phyloP scores from a whole-genome alignment of 1,284 basidiomycete species.

The Coriolopsis trogii region DNA sequence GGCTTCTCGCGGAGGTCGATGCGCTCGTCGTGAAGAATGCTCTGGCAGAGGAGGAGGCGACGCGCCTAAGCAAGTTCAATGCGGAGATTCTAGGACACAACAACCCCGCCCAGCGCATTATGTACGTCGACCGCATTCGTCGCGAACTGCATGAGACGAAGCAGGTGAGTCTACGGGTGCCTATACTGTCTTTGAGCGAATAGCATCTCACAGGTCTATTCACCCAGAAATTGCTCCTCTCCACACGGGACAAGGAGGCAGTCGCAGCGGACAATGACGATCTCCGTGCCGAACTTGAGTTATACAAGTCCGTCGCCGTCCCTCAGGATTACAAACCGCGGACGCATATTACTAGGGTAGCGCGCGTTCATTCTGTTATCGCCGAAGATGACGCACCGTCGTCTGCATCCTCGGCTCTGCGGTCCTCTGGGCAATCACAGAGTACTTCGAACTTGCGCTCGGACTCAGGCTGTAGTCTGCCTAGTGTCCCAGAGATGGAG shows the following conservation, averaged over 20 bases:
- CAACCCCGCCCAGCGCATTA: constrained; percentile 74
- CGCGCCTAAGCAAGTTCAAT: constrained; percentile 69
- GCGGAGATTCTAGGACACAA: constrained; percentile 75
- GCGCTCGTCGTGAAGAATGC: constrained; percentile 67
- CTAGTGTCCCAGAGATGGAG: constrained; percentile 17
- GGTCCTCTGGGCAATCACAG: not conserved
- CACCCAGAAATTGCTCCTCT: constrained; percentile 57
- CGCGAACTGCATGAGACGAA: constrained; percentile 71
- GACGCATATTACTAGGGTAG: constrained; percentile 63
- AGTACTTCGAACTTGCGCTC: constrained; percentile 1
- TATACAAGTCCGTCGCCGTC: constrained; percentile 71
- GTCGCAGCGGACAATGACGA: constrained; percentile 49
- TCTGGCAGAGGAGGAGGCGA: constrained; percentile 73
- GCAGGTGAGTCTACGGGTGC: constrained; percentile 48
- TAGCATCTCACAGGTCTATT: not conserved
- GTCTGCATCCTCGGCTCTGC: constrained; percentile 6
- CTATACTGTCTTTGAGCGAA: not conserved
- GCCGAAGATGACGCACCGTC: constrained; percentile 44
- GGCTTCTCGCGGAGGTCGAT: constrained; percentile 62
- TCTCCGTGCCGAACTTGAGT: constrained; percentile 61
- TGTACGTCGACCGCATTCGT: constrained; percentile 74
- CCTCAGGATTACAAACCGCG: constrained; percentile 60
- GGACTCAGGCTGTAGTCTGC: constrained; percentile 2
- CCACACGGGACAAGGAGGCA: constrained; percentile 58
- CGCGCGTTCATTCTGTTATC: constrained; percentile 53